phyloP scores from a whole-genome alignment of 176 grass and related monocot species.

The Urochloa ruziziensis region DNA sequence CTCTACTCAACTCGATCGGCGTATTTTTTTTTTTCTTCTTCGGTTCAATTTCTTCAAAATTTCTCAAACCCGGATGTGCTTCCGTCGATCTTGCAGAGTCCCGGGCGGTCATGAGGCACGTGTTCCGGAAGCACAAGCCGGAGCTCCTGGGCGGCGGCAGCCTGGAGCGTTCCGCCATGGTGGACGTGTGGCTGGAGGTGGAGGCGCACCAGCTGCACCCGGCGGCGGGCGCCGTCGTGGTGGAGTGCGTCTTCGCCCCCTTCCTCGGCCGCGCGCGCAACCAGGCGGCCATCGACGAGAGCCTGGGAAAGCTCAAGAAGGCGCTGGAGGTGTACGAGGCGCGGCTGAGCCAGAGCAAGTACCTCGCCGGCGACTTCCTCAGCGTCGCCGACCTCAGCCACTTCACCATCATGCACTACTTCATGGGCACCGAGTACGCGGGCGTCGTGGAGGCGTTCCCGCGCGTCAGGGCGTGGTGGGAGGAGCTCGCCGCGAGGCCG shows the following conservation, averaged over 20 bases:
- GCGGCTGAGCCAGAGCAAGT: background rate
- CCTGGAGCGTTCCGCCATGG: background rate
- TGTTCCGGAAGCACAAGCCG: constrained; percentile 25
- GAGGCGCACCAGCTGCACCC: constrained; percentile 21
- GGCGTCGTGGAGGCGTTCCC: constrained; percentile 22
- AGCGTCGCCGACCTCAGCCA: constrained; percentile 59
- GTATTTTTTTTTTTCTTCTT: too few relatives aligned
- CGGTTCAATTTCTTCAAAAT: background rate
- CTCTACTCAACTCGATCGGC: background rate
- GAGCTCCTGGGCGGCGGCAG: background rate
- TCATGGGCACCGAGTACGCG: constrained; percentile 38
- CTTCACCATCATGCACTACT: constrained; percentile 16
- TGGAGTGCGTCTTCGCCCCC: constrained; percentile 22
- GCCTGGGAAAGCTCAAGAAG: background rate
- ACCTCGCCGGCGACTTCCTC: constrained; percentile 42
- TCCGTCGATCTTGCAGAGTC: background rate
- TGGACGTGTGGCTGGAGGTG: constrained; percentile 31
- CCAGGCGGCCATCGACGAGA: background rate
- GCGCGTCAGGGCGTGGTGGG: constrained; percentile 48
- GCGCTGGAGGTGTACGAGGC: constrained; percentile 30
- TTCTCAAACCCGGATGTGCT: background rate
- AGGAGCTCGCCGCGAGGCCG: constrained; percentile 32
- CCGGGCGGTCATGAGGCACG: constrained; percentile 17
- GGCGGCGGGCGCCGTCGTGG: background rate
- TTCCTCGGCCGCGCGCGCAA: background rate